phyloP scores from a whole-genome alignment of 305 asterid species.

The Solanum hybrid region DNA sequence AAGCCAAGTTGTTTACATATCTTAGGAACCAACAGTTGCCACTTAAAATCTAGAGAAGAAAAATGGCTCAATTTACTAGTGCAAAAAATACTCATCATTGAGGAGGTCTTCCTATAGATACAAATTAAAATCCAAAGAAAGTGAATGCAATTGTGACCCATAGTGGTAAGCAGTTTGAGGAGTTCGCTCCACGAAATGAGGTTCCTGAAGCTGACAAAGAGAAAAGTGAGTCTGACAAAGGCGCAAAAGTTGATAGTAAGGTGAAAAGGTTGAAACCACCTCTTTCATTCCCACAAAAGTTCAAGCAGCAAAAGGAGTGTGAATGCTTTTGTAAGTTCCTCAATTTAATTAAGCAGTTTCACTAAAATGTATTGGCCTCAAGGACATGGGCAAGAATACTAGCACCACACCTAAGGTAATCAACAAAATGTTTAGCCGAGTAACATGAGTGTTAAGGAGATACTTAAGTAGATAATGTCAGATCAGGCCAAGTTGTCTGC shows the following conservation, averaged over 20 bases:
- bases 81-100: too few species aligned
- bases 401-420: background rate
- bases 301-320: too few species aligned
- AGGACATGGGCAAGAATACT: background rate
- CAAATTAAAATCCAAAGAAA: background rate
- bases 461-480: background rate
- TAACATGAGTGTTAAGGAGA: background rate
- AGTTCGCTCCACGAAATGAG: background rate
- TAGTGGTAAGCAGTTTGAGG: background rate
- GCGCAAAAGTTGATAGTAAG: background rate
- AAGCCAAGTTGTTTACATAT: too few species aligned
- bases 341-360: background rate
- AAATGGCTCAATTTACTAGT: too few species aligned
- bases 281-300: background rate
- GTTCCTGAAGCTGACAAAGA: background rate
- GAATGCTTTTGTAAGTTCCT: background rate
- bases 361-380: background rate
- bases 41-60: too few species aligned
- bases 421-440: background rate
- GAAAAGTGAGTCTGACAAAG: background rate
- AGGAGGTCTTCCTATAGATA: too few species aligned
- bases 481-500: background rate
- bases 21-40: too few species aligned
- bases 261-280: background rate
- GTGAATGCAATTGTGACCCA: background rate